phyloP scores from a whole-genome alignment of 345 rosid species.

The Rhodamnia argentea region DNA sequence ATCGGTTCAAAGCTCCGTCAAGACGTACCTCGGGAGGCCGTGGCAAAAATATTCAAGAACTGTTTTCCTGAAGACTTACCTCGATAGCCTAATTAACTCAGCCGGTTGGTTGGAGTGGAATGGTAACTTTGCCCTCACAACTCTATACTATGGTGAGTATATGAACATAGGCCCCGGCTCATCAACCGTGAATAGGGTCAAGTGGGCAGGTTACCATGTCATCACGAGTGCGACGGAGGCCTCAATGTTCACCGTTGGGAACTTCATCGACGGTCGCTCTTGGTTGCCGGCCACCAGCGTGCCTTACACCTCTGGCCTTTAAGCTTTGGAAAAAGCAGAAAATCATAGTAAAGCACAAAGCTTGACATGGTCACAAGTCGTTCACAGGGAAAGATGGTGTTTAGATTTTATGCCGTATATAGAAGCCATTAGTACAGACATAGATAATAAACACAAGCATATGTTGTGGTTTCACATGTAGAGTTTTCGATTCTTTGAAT shows the following conservation, averaged over 20 bases:
- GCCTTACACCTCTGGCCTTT: constrained; percentile 41
- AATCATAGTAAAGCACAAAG: background rate
- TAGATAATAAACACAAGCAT: background rate
- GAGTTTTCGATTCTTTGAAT: background rate
- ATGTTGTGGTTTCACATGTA: background rate
- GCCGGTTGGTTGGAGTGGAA: constrained; percentile 47
- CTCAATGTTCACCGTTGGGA: constrained; percentile 26
- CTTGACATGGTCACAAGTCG: background rate
- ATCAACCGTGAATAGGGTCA: constrained; percentile 28
- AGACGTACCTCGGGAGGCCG: constrained; percentile 37
- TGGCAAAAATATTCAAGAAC: constrained; percentile 44
- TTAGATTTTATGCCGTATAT: background rate
- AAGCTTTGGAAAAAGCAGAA: background rate
- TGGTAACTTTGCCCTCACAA: constrained; percentile 33
- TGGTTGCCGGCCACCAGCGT: constrained; percentile 41
- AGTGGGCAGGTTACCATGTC: constrained; percentile 34
- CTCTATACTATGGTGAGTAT: constrained; percentile 47
- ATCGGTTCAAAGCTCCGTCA: constrained; percentile 29
- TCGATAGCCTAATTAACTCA: constrained; percentile 31
- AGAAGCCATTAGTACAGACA: background rate
- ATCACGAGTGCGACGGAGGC: constrained; percentile 32
- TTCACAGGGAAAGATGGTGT: background rate
- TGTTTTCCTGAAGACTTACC: constrained; percentile 24
- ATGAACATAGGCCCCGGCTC: constrained; percentile 35
- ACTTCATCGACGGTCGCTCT: constrained; percentile 32